phyloP scores from a whole-genome alignment of 1,284 basidiomycete species.

The Fistulina hepatica region DNA sequence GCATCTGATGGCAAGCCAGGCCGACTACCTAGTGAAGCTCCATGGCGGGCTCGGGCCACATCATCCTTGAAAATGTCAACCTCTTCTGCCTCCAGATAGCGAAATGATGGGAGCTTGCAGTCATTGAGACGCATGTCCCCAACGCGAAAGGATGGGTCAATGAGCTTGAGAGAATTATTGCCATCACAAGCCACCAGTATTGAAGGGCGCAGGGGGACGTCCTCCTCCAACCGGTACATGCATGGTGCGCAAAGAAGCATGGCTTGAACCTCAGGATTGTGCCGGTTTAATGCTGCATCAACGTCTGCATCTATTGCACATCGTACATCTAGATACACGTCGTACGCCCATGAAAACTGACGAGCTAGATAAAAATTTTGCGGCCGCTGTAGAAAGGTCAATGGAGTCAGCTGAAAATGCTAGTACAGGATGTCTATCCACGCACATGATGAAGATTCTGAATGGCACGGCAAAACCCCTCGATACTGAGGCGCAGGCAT shows the following conservation, averaged over 20 bases:
- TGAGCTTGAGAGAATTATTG: constrained; percentile 25
- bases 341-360: constrained; percentile 9
- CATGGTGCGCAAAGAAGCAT: constrained; percentile 13
- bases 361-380: background rate
- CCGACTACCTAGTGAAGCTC: too few species aligned
- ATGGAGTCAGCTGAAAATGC: too few species aligned
- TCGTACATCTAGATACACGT: constrained; percentile 8
- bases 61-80: constrained; percentile 25
- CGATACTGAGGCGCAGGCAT: constrained; percentile 11
- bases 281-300: background rate
- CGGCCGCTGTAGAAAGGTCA: too few species aligned
- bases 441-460: constrained; percentile 11
- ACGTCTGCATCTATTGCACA: constrained; percentile 1
- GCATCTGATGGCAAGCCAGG: too few species aligned
- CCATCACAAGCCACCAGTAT: constrained; percentile 23
- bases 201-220: constrained; percentile 14
- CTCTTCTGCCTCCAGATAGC: constrained; percentile 14
- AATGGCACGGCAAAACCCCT: constrained; percentile 7
- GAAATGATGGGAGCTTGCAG: constrained; percentile 2
- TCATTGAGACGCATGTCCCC: constrained; percentile 15
- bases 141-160: constrained; percentile 13
- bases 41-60: constrained; percentile 12
- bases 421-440: too few species aligned
- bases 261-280: constrained; percentile 6
- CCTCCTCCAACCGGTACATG: constrained; percentile 18